Evolutionary conservation across 495 filamentous ascomycete genomes (phyloP), one percentile per base, ranked within the genome.

Genomic region (Rostrohypoxylon terebratum): DNA sequence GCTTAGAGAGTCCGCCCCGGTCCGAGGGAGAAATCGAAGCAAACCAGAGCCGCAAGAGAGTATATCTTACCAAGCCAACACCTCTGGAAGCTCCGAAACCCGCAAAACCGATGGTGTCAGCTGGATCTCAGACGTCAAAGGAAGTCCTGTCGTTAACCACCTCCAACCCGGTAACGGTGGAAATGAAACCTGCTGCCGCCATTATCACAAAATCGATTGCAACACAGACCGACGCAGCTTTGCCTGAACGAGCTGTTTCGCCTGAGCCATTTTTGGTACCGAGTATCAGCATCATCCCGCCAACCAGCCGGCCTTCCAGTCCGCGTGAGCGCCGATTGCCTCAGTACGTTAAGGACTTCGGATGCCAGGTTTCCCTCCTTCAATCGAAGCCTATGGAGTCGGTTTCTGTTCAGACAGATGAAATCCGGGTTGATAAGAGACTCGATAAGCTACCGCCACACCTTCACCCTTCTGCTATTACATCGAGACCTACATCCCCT

Each of bases 351-450:
- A 90, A 86, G 64, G 85, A 89, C 75, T 79, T 84, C 33, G 86
- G 85, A n/a, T 87, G 85, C 68, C 86, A 88, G 62, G 85, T 86
- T 34, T 81, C 80, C 9, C 72, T 87, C 40, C 66, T 80, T 13
- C 67, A 72, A 72, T 72, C 78, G 63, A 73, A 79, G 11, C 75
- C 84, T 6, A 90, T 88, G 11, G 87, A 87, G 45, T 93, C 93
- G 14, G 74, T 87, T 16, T 90, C 92, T 3, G 88, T 97, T 47
- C 96, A 99, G 83, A 99, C 96, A 9, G 94, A 98, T 63, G 90
- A 91, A 68, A 97, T 97, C 68, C 83, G 90, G 48, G 84, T 94
- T 16, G 94, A 94, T 77, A 87, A 87, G 81, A 86, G 93, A 59
- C 83, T 91, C 28, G 85, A 90, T 45, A 91, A 88, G 74, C 81